A percentile compares a stretch with the other conserved stretches of the same genome.
Evolutionary conservation across 106 monocot species (phyloP).

Genomic region (Alisma plantagoaquatica): DNA sequence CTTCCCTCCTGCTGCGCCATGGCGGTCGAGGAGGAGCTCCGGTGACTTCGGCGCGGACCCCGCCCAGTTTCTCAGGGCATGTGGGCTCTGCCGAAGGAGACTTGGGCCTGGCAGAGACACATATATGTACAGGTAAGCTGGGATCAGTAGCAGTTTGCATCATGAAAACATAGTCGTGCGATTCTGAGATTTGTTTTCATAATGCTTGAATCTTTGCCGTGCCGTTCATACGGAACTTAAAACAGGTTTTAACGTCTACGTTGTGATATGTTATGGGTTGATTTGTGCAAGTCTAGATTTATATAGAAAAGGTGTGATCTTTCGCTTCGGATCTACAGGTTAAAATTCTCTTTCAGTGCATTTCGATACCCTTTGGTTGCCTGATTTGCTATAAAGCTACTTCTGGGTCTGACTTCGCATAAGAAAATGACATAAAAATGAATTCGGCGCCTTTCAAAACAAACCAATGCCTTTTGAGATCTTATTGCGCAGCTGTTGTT

Average conservation of each 20-base stretch:
- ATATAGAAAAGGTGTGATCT: neutral
- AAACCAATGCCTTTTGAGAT: too few relatives aligned
- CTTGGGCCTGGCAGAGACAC: conserved; percentile 22
- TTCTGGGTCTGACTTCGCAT: too few relatives aligned
- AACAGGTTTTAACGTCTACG: too few relatives aligned
- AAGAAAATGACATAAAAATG: too few relatives aligned
- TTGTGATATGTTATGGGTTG: neutral
- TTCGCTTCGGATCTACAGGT: neutral
- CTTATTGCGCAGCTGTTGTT: too few relatives aligned
- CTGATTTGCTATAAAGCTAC: too few relatives aligned
- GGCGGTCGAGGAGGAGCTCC: neutral
- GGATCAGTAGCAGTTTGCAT: neutral
- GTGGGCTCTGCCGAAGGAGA: conserved; percentile 15
- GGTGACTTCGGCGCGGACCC: conserved; percentile 3
- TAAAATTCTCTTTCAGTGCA: too few relatives aligned
- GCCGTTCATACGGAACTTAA: too few relatives aligned
- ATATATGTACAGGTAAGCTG: conserved; percentile 20
- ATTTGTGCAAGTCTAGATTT: neutral
- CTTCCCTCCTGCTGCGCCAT: neutral
- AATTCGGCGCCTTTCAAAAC: too few relatives aligned
- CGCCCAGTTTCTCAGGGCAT: conserved; percentile 13
- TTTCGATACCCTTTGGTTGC: too few relatives aligned
- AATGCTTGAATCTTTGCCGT: neutral
- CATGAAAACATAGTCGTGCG: too few relatives aligned
- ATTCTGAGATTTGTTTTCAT: neutral